Conservation (phyloP, 2,329 filamentous ascomycete genomes). For the Monosporascus sp. region DNA sequence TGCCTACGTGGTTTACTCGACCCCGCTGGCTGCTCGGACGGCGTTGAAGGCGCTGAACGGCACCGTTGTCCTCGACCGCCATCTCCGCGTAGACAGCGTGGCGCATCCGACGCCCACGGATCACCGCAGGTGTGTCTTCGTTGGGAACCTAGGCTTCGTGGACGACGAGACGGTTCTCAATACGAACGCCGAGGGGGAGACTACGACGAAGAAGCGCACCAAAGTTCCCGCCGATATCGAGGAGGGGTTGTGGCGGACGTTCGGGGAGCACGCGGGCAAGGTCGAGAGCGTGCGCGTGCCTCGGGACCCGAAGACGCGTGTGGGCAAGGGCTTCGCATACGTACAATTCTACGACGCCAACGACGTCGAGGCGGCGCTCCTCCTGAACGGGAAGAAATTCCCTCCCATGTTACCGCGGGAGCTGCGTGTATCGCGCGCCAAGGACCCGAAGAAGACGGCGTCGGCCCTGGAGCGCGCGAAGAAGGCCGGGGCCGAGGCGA, state of each 20-base stretch:
- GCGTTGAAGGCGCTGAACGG: constrained; percentile 79
- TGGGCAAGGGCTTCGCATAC: constrained; percentile 96
- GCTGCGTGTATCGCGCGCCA: constrained; percentile 81
- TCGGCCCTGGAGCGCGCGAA: constrained; percentile 46
- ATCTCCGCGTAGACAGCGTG: constrained; percentile 85
- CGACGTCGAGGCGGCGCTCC: constrained; percentile 82
- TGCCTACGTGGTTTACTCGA: constrained; percentile 87
- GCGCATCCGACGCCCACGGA: constrained; percentile 80
- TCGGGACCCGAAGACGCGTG: constrained; percentile 80
- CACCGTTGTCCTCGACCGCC: constrained; percentile 74
- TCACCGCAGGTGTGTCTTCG: constrained; percentile 87
- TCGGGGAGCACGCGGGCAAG: constrained; percentile 65
- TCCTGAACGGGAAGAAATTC: constrained; percentile 86
- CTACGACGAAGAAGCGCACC: constrained; percentile 66
- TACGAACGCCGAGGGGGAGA: constrained; percentile 59
- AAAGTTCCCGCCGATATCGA: constrained; percentile 79
- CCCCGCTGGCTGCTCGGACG: constrained; percentile 66
- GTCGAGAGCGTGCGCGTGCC: constrained; percentile 93
- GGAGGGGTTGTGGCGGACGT: constrained; percentile 85
- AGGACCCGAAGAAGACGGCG: constrained; percentile 60
- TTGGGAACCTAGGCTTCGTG: constrained; percentile 93
- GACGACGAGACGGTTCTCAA: constrained; percentile 77
- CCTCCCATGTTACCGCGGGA: constrained; percentile 88
- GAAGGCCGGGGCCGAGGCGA: constrained; percentile 30
- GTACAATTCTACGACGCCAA: constrained; percentile 92